Evolutionary conservation across 805 yeast genomes (phyloP).

Genomic region (Sungouiozyma ichnusensis): DNA sequence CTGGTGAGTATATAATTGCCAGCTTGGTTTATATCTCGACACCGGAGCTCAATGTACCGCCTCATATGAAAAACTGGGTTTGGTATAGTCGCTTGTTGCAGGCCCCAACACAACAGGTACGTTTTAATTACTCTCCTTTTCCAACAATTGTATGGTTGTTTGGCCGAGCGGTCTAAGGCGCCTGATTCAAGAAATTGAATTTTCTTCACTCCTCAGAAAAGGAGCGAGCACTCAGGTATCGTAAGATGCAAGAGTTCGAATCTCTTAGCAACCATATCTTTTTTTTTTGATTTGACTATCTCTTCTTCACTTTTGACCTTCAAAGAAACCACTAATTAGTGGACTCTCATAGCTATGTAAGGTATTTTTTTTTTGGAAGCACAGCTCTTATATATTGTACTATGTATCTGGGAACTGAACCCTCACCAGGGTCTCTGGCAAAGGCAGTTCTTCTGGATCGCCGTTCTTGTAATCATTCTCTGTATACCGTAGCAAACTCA

Average conservation of each 20-base stretch:
- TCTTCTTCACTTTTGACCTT: neutral
- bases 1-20: too few species aligned
- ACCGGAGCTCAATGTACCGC: too few species aligned
- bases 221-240: slow-evolving; percentile 20
- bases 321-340: too few species aligned
- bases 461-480: slow-evolving; percentile 27
- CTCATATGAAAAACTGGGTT: too few species aligned
- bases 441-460: slow-evolving; percentile 31
- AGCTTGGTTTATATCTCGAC: too few species aligned
- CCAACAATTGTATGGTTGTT: slow-evolving; percentile 11
- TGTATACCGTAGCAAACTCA: slow-evolving; percentile 23
- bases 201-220: slow-evolving; percentile 9
- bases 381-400: neutral
- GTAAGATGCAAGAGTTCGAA: slow-evolving; percentile 25
- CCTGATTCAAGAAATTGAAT: slow-evolving; percentile 18
- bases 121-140: neutral
- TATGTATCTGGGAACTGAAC: slow-evolving; percentile 18
- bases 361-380: neutral
- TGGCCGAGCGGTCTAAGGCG: slow-evolving; percentile 27
- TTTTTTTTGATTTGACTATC: slow-evolving; percentile 3
- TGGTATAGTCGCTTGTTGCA: too few species aligned
- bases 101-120: neutral
- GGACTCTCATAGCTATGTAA: too few species aligned
- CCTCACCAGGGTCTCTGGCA: slow-evolving; percentile 59
- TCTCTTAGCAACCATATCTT: slow-evolving; percentile 22